Evolutionary conservation across 2,329 filamentous ascomycete species (phyloP), one percentile per base, ranked within the genome.

Genomic region (Tolypocladium ovalisporum): DNA sequence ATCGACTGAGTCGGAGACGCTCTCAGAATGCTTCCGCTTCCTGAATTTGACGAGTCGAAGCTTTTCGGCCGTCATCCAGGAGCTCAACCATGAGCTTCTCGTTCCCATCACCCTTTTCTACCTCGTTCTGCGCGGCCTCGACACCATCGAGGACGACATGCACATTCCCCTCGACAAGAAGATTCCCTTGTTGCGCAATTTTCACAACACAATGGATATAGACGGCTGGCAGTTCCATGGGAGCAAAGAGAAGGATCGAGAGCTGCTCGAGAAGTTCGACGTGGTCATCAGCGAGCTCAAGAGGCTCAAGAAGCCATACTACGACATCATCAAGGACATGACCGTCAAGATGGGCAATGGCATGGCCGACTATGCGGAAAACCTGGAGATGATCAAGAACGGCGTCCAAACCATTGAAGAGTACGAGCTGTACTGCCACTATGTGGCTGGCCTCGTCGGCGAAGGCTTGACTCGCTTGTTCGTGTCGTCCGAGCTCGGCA

Each of bases 141-240:
- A 99, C 73, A 99, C 94, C n/a, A 89, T 99, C 60, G 94, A 99
- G 75, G 94, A 99, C 78, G 94, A 99, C 73, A 97, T 97, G 85
- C 96, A 91, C 6, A 87, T 99, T 60, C 79, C 87, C 3, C 76
- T 93, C 42, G 80, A 83, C 62, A 86, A 82, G 68, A 99, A 99
- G 76, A 88, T 95, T 68, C 90, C 91, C 2, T 74, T 97, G 57
- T 78, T 99, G 60, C 85, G 93, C 61, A 79, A 87, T 52, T 99
- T 99, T 73, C 79, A 95, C 69, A 76, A 87, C 57, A 80, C 87
- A 62, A 80, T 97, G 67, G 86, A 90, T 63, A 74, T 87, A 62
- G 89, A 96, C 62, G 92, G 90, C 56, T 99, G 94, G 94, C 95
- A 83, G 7, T 99, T 92, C 70, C 82, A 83, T 57, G 90, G 85